Percentiles rank a stretch among this genome's conserved stretches.
Evolutionary conservation across 257 asterid genomes (phyloP).

Genomic region (Lithospermum erythrorhizon): DNA sequence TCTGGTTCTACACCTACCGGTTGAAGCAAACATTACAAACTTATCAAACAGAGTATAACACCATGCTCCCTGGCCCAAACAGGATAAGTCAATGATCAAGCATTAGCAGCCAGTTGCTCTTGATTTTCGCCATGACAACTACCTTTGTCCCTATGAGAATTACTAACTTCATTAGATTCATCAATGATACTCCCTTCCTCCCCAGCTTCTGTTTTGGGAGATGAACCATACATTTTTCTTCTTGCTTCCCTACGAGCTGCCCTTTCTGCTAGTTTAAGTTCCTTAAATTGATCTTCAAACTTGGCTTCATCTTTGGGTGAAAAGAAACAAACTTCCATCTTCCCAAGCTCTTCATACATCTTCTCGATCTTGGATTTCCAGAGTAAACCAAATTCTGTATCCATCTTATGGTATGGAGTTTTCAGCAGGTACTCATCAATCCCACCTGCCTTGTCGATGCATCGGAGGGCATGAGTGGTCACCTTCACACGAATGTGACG

Average conservation of each 20-base stretch:
- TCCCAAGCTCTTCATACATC: slow-evolving; percentile 80
- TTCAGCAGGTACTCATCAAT: slow-evolving; percentile 85
- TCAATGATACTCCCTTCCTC: slow-evolving; percentile 21
- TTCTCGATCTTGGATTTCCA: slow-evolving; percentile 89
- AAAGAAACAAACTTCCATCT: slow-evolving; percentile 79
- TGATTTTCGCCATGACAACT: slow-evolving; percentile 20
- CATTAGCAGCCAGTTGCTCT: slow-evolving; percentile 52
- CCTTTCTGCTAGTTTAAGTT: slow-evolving; percentile 42
- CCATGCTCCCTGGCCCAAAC: neutral
- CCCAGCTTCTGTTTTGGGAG: slow-evolving; percentile 29
- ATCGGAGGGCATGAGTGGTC: slow-evolving; percentile 82
- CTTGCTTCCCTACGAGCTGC: slow-evolving; percentile 57
- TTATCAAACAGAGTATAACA: too few species aligned
- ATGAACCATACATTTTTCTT: slow-evolving; percentile 56
- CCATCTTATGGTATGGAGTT: slow-evolving; percentile 88
- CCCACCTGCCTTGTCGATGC: slow-evolving; percentile 98
- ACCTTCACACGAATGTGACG: slow-evolving; percentile 80
- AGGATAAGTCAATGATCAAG: slow-evolving; percentile 21
- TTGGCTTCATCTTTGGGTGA: slow-evolving; percentile 69
- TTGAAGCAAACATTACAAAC: too few species aligned
- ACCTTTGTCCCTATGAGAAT: neutral
- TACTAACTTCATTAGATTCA: slow-evolving; percentile 17
- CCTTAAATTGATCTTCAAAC: slow-evolving; percentile 45
- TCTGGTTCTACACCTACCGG: too few species aligned
- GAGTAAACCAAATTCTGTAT: slow-evolving; percentile 70